Evolutionary conservation across 73 alveolate genomes (phyloP), one percentile per base, ranked within the genome.

Genomic region (Durusdinium trenchii): DNA sequence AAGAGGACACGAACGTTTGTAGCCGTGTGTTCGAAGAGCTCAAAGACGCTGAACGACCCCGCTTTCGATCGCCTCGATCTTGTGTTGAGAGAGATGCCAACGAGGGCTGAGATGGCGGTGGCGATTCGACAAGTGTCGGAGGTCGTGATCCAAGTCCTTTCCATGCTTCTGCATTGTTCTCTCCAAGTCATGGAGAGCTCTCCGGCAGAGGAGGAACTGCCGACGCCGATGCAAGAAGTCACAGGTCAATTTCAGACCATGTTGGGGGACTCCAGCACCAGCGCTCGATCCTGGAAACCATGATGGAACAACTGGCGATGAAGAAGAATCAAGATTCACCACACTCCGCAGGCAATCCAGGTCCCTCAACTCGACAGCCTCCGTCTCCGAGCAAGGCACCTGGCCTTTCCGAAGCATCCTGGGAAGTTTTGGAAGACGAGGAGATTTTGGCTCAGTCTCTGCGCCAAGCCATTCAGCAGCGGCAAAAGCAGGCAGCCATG

Each of bases 141-240:
- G 0, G 60, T 20, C 43, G 69, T 6, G 48, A 28, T 23, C 92
- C 20, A 45, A 6, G 43, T 78, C 36, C 60, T 78, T 0, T 18
- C 87, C 60, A 42, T 78, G 87, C 87, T 78, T 2, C 87, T 78
- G 1, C 87, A 78, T n/a, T n/a, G n/a, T n/a, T n/a, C n/a, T n/a
- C n/a, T n/a, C n/a, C n/a, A n/a, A 40, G 30, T 78, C 38, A 10
- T 78, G 45, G 40, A 43, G 3, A 40, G 40, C 20, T 48, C 40
- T 4, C 57, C 45, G 62, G 87, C 40, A 43, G 36, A 6, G 50
- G 83, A 23, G 20, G 5, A 35, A 14, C 38, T 23, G 78, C 5
- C 78, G 42, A 9, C 16, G 6, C 42, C 32, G 78, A 23, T 40
- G 42, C 6, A 23, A 9, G 52, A 73, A 18, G 38, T 51, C 51